Base-by-base conservation (phyloP, 2,329 filamentous ascomycete genomes). In the Hirsutella minnesotensis region DNA sequence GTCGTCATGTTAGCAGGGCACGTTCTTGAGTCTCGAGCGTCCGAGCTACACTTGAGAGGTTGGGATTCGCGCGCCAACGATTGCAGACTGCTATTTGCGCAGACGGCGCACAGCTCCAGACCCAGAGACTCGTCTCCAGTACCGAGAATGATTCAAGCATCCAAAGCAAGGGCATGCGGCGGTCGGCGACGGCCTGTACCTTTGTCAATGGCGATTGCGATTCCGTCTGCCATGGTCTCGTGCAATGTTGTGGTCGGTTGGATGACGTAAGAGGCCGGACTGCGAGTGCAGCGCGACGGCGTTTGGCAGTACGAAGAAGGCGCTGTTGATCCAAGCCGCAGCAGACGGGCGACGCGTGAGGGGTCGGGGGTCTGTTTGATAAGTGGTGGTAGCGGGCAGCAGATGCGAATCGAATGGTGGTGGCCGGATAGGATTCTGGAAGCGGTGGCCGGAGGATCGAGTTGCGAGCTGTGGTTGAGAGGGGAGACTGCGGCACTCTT, bases 201-300 rank as follows among this genome's bases (percentile, higher is more conserved):
- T 62, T 58, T 61, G 52, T 58, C 58, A 52, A 61, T 52, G 47
- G 59, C 57, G 49, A 55, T 54, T 43, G 56, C 52, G 46, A 56
- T 55, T 49, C 52, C 55, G 56, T 62, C 56, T 45, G 59, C 53
- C 59, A 62, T 62, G 52, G 42, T 46, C 46, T 16, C 13, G n/a
- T n/a, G n/a, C n/a, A n/a, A n/a, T 16, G 4, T 39, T 47, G 56
- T 55, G 24, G 41, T 39, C 10, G 40, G 36, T 31, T 24, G 38
- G 45, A 50, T 50, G 49, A 49, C 49, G 49, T 50, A 47, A 47
- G 40, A 41, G 27, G 39, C 36, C 36, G 16, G 27, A 40, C 15
- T 12, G 22, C 8, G 30, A 24, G 19, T 31, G 37, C 20, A n/a
- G 8, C 5, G 8, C 10, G 16, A 21, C n/a, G 36, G 2, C 20